A percentile compares a stretch with the other conserved stretches of the same genome.
Evolutionary conservation across 1,139 yeast genomes (phyloP).

Genomic region (Eremothecium sinecaudum): DNA sequence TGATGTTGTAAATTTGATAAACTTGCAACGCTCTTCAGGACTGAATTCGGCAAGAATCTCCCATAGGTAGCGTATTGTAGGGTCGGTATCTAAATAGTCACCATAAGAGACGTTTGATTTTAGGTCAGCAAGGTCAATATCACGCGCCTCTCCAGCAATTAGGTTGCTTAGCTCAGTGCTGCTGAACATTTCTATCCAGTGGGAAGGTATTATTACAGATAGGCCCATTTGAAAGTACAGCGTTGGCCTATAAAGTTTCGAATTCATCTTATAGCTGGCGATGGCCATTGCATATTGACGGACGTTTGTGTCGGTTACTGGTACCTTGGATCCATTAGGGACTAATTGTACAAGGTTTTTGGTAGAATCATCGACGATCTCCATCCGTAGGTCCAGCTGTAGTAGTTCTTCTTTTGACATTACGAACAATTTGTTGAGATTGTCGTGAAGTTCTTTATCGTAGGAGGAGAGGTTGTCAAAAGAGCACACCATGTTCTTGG

Average conservation of each 20-base stretch:
- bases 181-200: constrained; percentile 79
- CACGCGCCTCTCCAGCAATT: constrained; percentile 71
- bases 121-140: constrained; percentile 65
- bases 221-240: constrained; percentile 63
- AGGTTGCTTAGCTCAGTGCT: constrained; percentile 74
- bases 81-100: constrained; percentile 51
- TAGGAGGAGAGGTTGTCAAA: constrained; percentile 71
- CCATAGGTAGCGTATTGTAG: constrained; percentile 61
- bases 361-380: constrained; percentile 34
- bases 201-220: constrained; percentile 53
- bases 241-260: constrained; percentile 49
- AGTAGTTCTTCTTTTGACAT: constrained; percentile 51
- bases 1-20: constrained; percentile 81
- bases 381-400: constrained; percentile 55
- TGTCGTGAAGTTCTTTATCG: constrained; percentile 59
- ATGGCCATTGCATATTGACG: constrained; percentile 68
- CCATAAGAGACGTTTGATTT: constrained; percentile 53
- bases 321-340: constrained; percentile 46
- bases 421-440: constrained; percentile 51
- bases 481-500: constrained; percentile 33
- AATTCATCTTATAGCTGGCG: constrained; percentile 71
- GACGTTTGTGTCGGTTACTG: constrained; percentile 54
- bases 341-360: constrained; percentile 45
- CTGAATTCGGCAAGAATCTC: constrained; percentile 61
- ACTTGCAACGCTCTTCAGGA: constrained; percentile 48